Percentiles rank a stretch among this genome's conserved stretches.
Conservation (phyloP, 331 rosid species). For the Telfairia occidentalis region DNA sequence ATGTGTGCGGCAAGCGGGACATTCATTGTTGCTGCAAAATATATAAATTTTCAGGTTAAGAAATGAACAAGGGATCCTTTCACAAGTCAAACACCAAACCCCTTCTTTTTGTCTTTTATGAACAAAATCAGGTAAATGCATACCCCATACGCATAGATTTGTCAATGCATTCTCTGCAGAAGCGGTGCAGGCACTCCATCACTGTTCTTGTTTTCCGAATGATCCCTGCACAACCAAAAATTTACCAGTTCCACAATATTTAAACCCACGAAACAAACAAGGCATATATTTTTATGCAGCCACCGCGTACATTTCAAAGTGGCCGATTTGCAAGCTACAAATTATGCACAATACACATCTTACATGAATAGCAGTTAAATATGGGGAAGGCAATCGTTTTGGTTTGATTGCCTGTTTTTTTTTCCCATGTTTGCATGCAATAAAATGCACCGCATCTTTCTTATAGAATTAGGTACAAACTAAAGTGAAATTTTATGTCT, state of each 20-base stretch:
- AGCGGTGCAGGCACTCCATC: conserved; percentile 88
- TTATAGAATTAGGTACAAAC: background rate
- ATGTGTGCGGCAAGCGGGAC: conserved; percentile 78
- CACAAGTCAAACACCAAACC: background rate
- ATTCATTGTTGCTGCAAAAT: conserved; percentile 60
- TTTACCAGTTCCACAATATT: background rate
- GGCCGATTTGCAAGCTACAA: background rate
- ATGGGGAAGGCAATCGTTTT: background rate
- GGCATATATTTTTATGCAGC: background rate
- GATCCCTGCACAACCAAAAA: conserved; percentile 39
- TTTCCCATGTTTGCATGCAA: background rate
- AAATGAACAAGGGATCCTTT: background rate
- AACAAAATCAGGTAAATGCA: background rate
- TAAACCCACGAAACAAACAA: background rate
- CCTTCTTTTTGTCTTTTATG: background rate
- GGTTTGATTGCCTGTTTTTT: background rate
- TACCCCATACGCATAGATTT: conserved; percentile 83
- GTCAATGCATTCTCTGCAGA: conserved; percentile 80
- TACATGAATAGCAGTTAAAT: background rate
- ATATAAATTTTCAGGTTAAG: background rate
- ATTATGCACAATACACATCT: background rate
- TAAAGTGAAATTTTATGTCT: background rate
- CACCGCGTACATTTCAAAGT: background rate
- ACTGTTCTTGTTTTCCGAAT: conserved; percentile 75
- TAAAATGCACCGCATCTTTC: background rate